These are phyloP conservation scores for Colletotrichum sp. DNA, from an alignment of 2,329 filamentous ascomycete genomes.

Conservation along the genomic window DNA sequence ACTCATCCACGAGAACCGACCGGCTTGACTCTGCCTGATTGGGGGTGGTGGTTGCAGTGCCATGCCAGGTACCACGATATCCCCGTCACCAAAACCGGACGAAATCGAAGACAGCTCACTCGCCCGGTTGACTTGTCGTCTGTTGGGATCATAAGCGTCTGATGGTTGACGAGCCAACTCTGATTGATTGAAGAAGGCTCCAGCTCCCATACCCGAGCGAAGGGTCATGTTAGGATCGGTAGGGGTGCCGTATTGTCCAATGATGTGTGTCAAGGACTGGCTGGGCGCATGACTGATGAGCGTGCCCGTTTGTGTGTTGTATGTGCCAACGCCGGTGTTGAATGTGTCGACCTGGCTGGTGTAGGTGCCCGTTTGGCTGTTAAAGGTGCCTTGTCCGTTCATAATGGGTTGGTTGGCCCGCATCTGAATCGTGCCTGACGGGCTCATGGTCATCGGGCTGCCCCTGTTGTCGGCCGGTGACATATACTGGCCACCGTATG, in stretches of 20 bases:
- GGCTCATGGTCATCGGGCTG: slow-evolving; percentile 17
- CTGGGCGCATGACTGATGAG: slow-evolving; percentile 15
- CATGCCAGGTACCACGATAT: slow-evolving; percentile 52
- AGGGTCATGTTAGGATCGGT: slow-evolving; percentile 31
- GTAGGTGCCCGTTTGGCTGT: not conserved
- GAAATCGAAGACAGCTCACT: slow-evolving; percentile 66
- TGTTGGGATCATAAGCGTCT: slow-evolving; percentile 37
- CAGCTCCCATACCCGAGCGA: slow-evolving; percentile 39
- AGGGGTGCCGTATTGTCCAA: slow-evolving; percentile 8
- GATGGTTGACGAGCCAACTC: slow-evolving; percentile 40
- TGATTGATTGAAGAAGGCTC: slow-evolving; percentile 43
- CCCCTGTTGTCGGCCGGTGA: slow-evolving; percentile 10
- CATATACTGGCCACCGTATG: slow-evolving; percentile 8
- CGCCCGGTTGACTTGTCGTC: slow-evolving; percentile 41
- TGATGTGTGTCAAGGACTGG: slow-evolving; percentile 8
- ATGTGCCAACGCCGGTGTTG: slow-evolving; percentile 2
- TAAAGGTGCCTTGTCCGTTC: slow-evolving; percentile 7
- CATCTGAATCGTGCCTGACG: slow-evolving; percentile 5
- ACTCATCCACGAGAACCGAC: slow-evolving; percentile 42
- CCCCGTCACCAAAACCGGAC: slow-evolving; percentile 68
- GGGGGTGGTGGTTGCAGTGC: slow-evolving; percentile 19
- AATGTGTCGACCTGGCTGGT: slow-evolving; percentile 1
- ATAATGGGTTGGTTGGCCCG: not conserved
- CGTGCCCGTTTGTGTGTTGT: slow-evolving; percentile 23
- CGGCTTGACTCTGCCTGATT: slow-evolving; percentile 17